Percentiles rank a stretch among this genome's conserved stretches.
Conservation (phyloP, 768 basidiomycete genomes). For the Saitozyma sp. region DNA sequence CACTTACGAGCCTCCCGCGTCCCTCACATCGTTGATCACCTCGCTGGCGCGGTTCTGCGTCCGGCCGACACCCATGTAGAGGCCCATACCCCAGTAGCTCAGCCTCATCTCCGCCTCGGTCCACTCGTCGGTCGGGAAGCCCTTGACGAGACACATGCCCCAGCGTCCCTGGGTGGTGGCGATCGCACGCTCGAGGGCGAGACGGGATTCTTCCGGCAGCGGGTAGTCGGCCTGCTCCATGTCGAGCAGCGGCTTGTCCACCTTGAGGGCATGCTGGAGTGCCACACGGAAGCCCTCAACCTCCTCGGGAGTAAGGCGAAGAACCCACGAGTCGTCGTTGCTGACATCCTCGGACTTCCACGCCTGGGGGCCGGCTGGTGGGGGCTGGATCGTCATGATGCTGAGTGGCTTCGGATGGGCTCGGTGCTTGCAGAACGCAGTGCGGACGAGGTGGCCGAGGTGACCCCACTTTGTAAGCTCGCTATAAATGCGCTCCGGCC, state of each 20-base stretch:
- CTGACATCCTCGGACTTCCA: constrained; percentile 4
- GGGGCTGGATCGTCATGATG: constrained; percentile 4
- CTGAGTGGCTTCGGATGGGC: too few relatives aligned
- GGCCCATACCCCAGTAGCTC: constrained; percentile 10
- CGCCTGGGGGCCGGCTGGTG: constrained; percentile 1
- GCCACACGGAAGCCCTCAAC: constrained; percentile 4
- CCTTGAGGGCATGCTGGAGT: background rate
- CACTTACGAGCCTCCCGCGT: background rate
- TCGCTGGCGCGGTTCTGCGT: constrained; percentile 7
- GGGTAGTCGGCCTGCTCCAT: constrained; percentile 8
- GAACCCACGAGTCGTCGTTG: background rate
- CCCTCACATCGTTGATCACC: constrained; percentile 6
- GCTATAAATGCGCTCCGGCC: too few relatives aligned
- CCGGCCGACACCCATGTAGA: constrained; percentile 9
- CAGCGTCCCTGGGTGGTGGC: constrained; percentile 2
- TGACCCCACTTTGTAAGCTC: too few relatives aligned
- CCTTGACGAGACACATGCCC: constrained; percentile 10
- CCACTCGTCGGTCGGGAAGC: constrained; percentile 10
- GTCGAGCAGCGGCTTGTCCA: constrained; percentile 8
- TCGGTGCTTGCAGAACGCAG: too few relatives aligned
- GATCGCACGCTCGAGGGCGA: constrained; percentile 6
- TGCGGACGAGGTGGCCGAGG: too few relatives aligned
- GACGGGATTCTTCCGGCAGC: background rate
- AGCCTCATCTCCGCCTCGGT: constrained; percentile 7
- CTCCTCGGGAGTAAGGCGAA: constrained; percentile 4